phyloP scores from a whole-genome alignment of 176 grass and related monocot genomes.

The Hordeum marinum region DNA sequence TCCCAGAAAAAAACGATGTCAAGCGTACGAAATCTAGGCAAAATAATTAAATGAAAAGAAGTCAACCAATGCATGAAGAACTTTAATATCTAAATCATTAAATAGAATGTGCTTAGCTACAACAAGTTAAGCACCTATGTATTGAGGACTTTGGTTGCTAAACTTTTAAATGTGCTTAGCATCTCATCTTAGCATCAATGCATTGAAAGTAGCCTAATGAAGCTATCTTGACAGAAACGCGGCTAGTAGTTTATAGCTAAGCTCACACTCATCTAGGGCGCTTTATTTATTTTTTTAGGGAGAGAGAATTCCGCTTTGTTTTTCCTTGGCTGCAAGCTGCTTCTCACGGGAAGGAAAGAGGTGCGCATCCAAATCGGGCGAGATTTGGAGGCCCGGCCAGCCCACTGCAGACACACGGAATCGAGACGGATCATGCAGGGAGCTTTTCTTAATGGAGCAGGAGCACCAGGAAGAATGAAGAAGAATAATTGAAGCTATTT shows the following conservation, averaged over 20 bases:
- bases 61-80: too few relatives aligned
- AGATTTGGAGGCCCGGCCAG: constrained; percentile 1
- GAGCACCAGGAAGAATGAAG: background rate
- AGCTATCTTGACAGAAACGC: background rate
- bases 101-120: too few relatives aligned
- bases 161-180: too few relatives aligned
- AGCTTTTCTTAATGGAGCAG: background rate
- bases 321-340: background rate
- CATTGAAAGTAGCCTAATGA: too few relatives aligned
- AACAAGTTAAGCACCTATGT: too few relatives aligned
- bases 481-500: background rate
- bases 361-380: background rate
- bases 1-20: too few relatives aligned
- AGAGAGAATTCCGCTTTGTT: background rate
- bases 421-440: background rate
- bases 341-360: background rate
- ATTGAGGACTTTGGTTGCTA: too few relatives aligned
- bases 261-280: background rate
- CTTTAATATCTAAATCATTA: too few relatives aligned
- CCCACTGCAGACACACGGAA: background rate
- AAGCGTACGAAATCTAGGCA: too few relatives aligned
- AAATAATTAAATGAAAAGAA: too few relatives aligned
- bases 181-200: too few relatives aligned
- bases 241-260: background rate
- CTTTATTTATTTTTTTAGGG: too few relatives aligned